Evolutionary conservation across 352 stramenopile species (phyloP), one percentile per base, ranked within the genome.

Genomic region (Elongisporangium anandrum): DNA sequence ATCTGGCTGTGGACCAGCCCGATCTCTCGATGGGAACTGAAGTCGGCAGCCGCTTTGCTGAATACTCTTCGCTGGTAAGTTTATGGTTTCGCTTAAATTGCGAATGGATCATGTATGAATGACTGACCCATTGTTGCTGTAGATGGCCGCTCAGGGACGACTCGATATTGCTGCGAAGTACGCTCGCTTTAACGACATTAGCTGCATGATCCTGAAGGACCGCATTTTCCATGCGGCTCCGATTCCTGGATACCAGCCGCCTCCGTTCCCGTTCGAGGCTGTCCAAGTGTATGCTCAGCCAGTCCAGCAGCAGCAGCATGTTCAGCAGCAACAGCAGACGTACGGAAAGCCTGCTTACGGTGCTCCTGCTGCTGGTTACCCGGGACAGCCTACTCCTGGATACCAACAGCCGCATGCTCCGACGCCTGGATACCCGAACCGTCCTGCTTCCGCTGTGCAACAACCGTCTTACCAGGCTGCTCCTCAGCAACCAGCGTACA

Each of bases 111-210:
- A 21, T 34, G 24, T 7, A 41, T 57, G 21, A 50, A 2, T 16
- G 56, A 66, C 6, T 22, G 2, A 19, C 34, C 57, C 2, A 63
- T 26, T 4, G 16, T 17, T 45, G 15, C 9, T 60, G 16, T 68
- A 92, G 83, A 93, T 99, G 73, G 89, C 95, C 47, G 85, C 95
- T 24, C 92, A 99, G 67, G 96, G 96, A 15, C 72, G 95, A 24
- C 60, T 98, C 10, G 88, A 94, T 50, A 92, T 97, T 47, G 96
- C 96, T 9, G 79, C 87, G 12, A 98, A 98, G 61, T 99, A 98
- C 56, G 82, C 90, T 50, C 90, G 81, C 47, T 90, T 92, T 59
- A 62, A 72, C 15, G 79, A 92, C 56, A 64, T 90, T 34, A 88
- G 80, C 57, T 94, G 81, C 29, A 77, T 77, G 29, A 91, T 96